phyloP scores from a whole-genome alignment of 768 basidiomycete species.

The Tricholoma furcatifolium region DNA sequence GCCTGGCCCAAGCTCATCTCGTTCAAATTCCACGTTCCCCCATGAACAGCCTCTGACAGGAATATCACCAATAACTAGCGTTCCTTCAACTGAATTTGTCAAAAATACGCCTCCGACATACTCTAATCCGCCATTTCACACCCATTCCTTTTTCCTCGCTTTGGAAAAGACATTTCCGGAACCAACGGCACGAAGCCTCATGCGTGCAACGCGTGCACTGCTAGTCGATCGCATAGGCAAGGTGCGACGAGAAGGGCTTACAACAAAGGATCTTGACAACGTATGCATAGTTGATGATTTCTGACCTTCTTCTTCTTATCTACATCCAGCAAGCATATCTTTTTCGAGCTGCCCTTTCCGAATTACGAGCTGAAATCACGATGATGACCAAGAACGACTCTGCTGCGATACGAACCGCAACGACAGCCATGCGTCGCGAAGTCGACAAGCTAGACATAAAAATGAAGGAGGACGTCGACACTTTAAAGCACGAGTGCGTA shows the following conservation, averaged over 20 bases:
- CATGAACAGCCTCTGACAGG: constrained; percentile 13
- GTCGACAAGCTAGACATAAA: constrained; percentile 83
- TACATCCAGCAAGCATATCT: constrained; percentile 84
- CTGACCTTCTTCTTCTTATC: background rate
- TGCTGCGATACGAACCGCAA: constrained; percentile 74
- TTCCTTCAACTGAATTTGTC: constrained; percentile 18
- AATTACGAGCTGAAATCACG: constrained; percentile 83
- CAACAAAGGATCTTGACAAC: constrained; percentile 78
- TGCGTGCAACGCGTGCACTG: constrained; percentile 80
- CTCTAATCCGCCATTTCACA: constrained; percentile 77
- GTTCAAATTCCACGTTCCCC: constrained; percentile 9
- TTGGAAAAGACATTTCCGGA: constrained; percentile 76
- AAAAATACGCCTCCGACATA: constrained; percentile 38
- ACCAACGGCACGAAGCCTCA: constrained; percentile 71
- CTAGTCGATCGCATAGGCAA: constrained; percentile 74
- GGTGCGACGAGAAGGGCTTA: constrained; percentile 70
- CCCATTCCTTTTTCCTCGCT: constrained; percentile 70
- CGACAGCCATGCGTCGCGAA: constrained; percentile 78
- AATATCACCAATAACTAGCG: constrained; percentile 13
- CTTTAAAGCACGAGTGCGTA: constrained; percentile 89
- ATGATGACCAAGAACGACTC: constrained; percentile 83
- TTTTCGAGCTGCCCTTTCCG: constrained; percentile 90
- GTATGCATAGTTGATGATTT: constrained; percentile 40
- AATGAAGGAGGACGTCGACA: constrained; percentile 91
- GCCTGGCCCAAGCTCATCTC: constrained; percentile 5